Percentiles rank a stretch among this genome's conserved stretches.
Conservation (phyloP, 148 eudicot species). For the Oxyria digyna region DNA sequence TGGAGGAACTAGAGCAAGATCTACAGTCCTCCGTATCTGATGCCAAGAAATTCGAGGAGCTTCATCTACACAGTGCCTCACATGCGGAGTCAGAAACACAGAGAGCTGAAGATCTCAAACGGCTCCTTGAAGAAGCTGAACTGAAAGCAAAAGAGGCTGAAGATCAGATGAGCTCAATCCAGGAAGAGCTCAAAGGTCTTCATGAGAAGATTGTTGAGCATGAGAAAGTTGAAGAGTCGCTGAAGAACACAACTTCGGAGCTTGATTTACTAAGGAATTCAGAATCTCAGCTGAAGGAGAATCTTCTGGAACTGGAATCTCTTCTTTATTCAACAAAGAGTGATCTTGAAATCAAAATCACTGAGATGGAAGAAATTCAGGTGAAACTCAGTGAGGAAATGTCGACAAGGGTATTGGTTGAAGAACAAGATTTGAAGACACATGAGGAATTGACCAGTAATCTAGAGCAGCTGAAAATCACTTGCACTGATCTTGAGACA, state of each 20-base stretch:
- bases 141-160: slow-evolving; percentile 42
- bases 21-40: slow-evolving; percentile 35
- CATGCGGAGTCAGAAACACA: slow-evolving; percentile 44
- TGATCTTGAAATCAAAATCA: slow-evolving; percentile 27
- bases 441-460: slow-evolving; percentile 32
- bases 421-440: slow-evolving; percentile 13
- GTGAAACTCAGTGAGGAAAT: slow-evolving; percentile 36
- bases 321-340: slow-evolving; percentile 26
- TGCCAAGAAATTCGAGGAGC: slow-evolving; percentile 42
- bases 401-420: slow-evolving; percentile 23
- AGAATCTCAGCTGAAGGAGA: slow-evolving; percentile 39
- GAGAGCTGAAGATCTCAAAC: slow-evolving; percentile 42
- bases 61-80: slow-evolving; percentile 45
- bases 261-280: slow-evolving; percentile 39
- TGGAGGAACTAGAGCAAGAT: slow-evolving; percentile 52
- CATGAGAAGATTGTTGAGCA: slow-evolving; percentile 44
- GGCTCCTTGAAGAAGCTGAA: slow-evolving; percentile 37
- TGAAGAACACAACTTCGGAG: slow-evolving; percentile 26
- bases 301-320: slow-evolving; percentile 25
- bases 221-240: slow-evolving; percentile 43
- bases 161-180: slow-evolving; percentile 35
- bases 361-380: slow-evolving; percentile 36
- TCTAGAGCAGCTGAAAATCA: slow-evolving; percentile 27
- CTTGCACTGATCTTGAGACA: slow-evolving; percentile 35
- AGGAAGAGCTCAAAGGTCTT: slow-evolving; percentile 39